Conservation (phyloP, 495 filamentous ascomycete species). For the Penicillium cataractarum region DNA sequence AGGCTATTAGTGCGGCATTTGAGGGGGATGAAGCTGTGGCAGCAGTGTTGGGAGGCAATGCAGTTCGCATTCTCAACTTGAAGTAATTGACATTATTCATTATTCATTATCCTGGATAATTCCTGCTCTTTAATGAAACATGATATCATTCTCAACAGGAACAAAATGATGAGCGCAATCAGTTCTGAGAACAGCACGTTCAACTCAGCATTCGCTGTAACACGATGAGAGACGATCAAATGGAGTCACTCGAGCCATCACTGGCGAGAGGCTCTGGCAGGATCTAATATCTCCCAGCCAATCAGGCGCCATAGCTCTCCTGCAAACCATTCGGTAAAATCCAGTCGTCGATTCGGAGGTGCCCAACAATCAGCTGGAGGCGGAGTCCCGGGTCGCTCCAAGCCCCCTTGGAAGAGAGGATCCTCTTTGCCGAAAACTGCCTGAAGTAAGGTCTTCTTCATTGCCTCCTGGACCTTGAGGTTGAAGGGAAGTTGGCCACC, state of each 20-base stretch:
- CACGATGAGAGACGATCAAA: neutral
- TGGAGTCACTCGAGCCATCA: neutral
- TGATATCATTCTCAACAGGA: neutral
- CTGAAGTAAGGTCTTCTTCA: conserved; percentile 48
- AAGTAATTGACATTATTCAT: conserved; percentile 27
- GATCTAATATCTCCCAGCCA: conserved; percentile 49
- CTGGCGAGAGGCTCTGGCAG: neutral
- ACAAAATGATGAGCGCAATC: neutral
- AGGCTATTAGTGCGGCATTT: conserved; percentile 67
- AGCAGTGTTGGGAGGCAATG: conserved; percentile 71
- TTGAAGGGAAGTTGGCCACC: conserved; percentile 20
- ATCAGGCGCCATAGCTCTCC: conserved; percentile 53
- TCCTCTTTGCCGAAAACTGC: conserved; percentile 42
- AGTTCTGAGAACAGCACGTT: no score
- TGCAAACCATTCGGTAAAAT: conserved; percentile 48
- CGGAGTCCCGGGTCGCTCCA: conserved; percentile 32
- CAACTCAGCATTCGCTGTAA: neutral
- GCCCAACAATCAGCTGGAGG: conserved; percentile 18
- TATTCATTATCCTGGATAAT: neutral
- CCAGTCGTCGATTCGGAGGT: conserved; percentile 13
- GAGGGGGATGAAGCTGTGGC: conserved; percentile 50
- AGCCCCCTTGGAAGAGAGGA: conserved; percentile 27
- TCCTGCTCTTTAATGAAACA: neutral
- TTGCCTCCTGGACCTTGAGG: conserved; percentile 27
- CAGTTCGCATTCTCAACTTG: conserved; percentile 63